Conservation (phyloP, 2,329 filamentous ascomycete genomes). For the Magnaporthiopsis poae region DNA sequence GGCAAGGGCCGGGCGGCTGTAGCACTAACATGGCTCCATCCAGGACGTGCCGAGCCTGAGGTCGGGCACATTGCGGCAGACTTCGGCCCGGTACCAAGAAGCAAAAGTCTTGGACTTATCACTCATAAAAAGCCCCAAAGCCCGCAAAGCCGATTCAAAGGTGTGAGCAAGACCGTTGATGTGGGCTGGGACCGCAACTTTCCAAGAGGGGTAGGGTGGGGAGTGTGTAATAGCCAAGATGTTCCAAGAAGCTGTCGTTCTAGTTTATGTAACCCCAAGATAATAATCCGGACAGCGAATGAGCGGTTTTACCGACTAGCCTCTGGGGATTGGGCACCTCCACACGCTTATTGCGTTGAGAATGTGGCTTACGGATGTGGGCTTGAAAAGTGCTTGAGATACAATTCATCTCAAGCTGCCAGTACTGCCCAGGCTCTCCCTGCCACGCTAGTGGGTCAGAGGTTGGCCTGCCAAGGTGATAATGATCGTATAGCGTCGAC, state of each 20-base stretch:
- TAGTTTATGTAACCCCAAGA: neutral
- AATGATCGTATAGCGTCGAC: neutral
- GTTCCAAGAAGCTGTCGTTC: neutral
- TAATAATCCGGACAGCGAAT: neutral
- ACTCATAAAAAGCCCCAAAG: neutral
- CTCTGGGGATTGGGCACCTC: neutral
- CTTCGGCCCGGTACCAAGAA: neutral
- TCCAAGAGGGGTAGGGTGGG: neutral
- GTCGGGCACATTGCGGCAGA: neutral
- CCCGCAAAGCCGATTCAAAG: neutral
- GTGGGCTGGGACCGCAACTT: neutral
- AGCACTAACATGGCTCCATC: neutral
- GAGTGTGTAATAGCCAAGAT: neutral
- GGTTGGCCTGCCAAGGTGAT: neutral
- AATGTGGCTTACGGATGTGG: neutral
- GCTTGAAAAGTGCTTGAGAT: neutral
- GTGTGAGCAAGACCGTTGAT: neutral
- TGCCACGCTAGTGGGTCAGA: neutral
- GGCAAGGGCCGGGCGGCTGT: neutral
- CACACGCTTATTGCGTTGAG: neutral
- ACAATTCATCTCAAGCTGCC: neutral
- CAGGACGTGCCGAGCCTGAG: neutral
- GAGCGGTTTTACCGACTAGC: neutral
- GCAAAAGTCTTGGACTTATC: neutral
- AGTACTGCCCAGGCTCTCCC: neutral